Evolutionary conservation across 768 basidiomycete species (phyloP).

Genomic region (Cystobasidium ongulense): DNA sequence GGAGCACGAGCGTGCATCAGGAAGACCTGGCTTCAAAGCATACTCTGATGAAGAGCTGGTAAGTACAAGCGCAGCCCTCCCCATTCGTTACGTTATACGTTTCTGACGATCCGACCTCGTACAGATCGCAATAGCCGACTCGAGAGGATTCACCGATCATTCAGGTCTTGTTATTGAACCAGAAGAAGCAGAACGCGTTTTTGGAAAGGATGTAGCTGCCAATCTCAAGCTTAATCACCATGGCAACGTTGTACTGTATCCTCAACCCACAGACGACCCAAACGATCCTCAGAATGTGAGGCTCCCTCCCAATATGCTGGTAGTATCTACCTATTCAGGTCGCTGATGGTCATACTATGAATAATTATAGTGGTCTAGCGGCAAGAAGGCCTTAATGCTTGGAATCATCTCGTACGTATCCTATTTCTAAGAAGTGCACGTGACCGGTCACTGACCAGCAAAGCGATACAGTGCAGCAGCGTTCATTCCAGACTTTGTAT

Average conservation of each 20-base stretch:
- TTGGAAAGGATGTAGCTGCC: slow-evolving; percentile 54
- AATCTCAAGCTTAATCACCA: slow-evolving; percentile 55
- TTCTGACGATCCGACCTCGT: no score
- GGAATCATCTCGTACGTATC: slow-evolving; percentile 49
- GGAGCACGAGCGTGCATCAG: not conserved
- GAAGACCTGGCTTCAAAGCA: not conserved
- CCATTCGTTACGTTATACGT: no score
- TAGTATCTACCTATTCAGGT: not conserved
- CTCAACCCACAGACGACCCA: slow-evolving; percentile 56
- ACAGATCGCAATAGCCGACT: slow-evolving; percentile 11
- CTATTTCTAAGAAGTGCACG: no score
- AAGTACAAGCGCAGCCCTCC: no score
- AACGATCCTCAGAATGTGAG: slow-evolving; percentile 59
- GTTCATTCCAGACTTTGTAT: slow-evolving; percentile 62
- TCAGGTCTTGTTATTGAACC: slow-evolving; percentile 41
- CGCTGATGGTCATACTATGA: no score
- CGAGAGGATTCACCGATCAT: slow-evolving; percentile 30
- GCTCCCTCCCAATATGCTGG: no score
- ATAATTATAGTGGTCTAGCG: slow-evolving; percentile 51
- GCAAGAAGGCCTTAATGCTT: slow-evolving; percentile 55
- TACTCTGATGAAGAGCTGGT: not conserved
- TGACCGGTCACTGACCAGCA: no score
- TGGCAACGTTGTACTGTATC: slow-evolving; percentile 60
- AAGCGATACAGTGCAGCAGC: slow-evolving; percentile 52
- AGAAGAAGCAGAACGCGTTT: slow-evolving; percentile 56